These are phyloP conservation scores for Yarrowia phangngaensis DNA, from an alignment of 805 yeast species.

Conservation along the genomic window DNA sequence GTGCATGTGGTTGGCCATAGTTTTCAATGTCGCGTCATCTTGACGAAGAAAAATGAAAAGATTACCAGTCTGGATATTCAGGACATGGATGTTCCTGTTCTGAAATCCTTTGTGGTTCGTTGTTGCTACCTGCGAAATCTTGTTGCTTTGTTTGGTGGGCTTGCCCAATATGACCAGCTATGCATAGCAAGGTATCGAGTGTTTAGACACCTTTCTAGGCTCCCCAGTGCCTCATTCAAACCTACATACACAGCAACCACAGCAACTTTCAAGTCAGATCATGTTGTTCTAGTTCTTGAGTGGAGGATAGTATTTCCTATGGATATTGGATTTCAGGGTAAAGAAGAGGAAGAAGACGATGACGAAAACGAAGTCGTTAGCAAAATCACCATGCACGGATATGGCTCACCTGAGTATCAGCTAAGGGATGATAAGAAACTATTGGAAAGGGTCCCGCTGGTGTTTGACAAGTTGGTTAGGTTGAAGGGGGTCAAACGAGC, in stretches of 20 bases:
- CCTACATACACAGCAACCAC: not conserved
- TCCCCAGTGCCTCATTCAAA: not conserved
- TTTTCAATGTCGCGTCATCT: slow-evolving; percentile 1
- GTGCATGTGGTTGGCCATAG: not conserved
- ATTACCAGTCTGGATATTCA: not conserved
- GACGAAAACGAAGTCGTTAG: not conserved
- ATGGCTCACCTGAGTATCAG: slow-evolving; percentile 8
- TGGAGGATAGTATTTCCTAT: slow-evolving; percentile 10
- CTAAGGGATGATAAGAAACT: not conserved
- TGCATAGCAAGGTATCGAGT: not conserved
- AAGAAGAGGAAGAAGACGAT: slow-evolving; percentile 1
- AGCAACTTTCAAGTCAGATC: not conserved
- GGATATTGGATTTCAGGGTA: slow-evolving; percentile 2
- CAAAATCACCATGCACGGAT: slow-evolving; percentile 1
- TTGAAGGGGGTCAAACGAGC: not conserved
- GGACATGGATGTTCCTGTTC: not conserved
- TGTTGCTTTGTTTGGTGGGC: slow-evolving; percentile 6
- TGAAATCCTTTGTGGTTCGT: not conserved
- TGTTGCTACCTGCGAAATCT: not conserved
- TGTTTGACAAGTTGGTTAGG: slow-evolving; percentile 9
- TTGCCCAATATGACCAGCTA: slow-evolving; percentile 8
- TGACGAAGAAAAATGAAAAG: not conserved
- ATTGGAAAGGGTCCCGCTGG: not conserved
- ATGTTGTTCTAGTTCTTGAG: not conserved
- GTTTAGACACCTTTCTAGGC: not conserved